phyloP scores from a whole-genome alignment of 1,284 basidiomycete genomes.

The Athelia sp. region DNA sequence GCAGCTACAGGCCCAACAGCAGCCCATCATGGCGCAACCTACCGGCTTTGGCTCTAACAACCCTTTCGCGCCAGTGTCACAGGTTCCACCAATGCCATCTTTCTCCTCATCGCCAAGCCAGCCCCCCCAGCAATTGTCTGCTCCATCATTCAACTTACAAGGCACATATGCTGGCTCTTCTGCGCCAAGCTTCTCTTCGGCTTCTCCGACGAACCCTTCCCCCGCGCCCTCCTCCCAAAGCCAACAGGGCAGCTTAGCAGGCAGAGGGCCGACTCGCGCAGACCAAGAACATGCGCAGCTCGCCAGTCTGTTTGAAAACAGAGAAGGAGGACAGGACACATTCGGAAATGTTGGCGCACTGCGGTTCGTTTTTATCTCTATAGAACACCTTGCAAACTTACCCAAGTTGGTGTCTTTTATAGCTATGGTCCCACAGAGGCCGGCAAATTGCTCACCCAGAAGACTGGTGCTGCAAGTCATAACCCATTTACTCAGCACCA shows the following conservation, averaged over 20 bases:
- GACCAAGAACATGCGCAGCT: constrained; percentile 71
- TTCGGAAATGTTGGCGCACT: constrained; percentile 86
- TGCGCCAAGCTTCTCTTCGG: constrained; percentile 27
- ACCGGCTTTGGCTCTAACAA: constrained; percentile 91
- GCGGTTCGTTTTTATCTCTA: constrained; percentile 39
- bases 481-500: constrained; percentile 77
- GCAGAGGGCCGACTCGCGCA: constrained; percentile 25
- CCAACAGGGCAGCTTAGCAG: constrained; percentile 17
- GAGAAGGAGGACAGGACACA: constrained; percentile 88
- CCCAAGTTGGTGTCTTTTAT: constrained; percentile 4
- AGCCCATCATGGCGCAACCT: constrained; percentile 51
- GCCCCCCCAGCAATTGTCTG: constrained; percentile 4
- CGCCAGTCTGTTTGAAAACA: constrained; percentile 77
- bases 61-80: constrained; percentile 67
- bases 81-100: constrained; percentile 28
- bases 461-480: constrained; percentile 51
- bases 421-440: constrained; percentile 69
- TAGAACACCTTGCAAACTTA: constrained; percentile 1
- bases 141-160: constrained; percentile 54
- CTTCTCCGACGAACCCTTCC: constrained; percentile 26
- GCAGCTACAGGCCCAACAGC: constrained; percentile 41
- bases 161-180: constrained; percentile 52
- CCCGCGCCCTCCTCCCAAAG: constrained; percentile 24
- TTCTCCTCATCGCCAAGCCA: constrained; percentile 25
- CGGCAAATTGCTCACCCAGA: constrained; percentile 52